These are phyloP conservation scores for Hypoxylon subgilvum DNA, from an alignment of 495 filamentous ascomycete genomes.

Conservation along the genomic window DNA sequence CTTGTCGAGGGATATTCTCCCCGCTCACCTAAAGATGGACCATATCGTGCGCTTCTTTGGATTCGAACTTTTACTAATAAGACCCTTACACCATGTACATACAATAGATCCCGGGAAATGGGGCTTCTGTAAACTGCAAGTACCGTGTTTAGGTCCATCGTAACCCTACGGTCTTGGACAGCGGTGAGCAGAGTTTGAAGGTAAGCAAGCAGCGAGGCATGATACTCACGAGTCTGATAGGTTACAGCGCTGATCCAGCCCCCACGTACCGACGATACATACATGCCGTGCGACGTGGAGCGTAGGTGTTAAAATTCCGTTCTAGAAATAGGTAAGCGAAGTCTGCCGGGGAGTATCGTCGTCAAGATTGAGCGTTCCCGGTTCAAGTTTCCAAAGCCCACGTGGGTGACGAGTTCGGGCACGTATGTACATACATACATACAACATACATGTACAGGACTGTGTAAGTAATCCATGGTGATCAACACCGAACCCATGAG, in stretches of 20 bases:
- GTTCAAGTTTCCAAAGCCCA: constrained; percentile 22
- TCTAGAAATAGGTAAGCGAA: constrained; percentile 12
- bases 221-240: too few species aligned
- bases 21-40: constrained; percentile 25
- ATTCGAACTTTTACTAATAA: constrained; percentile 10
- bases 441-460: too few species aligned
- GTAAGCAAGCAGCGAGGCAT: background rate
- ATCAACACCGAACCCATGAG: background rate
- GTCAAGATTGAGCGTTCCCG: constrained; percentile 11
- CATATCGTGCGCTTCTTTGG: constrained; percentile 16
- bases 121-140: constrained; percentile 9
- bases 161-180: constrained; percentile 12
- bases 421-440: too few species aligned
- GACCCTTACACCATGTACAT: too few species aligned
- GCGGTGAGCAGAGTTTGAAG: constrained; percentile 14
- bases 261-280: constrained; percentile 5
- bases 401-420: too few species aligned
- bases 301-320: constrained; percentile 5
- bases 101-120: constrained; percentile 12
- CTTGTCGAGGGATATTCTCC: background rate
- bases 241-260: background rate
- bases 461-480: background rate
- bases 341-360: constrained; percentile 7
- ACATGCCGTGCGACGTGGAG: constrained; percentile 15
- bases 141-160: constrained; percentile 14